A percentile compares a stretch with the other conserved stretches of the same genome.
Evolutionary conservation across 2,329 filamentous ascomycete species (phyloP).

Genomic region (Canariomyces notabilis): DNA sequence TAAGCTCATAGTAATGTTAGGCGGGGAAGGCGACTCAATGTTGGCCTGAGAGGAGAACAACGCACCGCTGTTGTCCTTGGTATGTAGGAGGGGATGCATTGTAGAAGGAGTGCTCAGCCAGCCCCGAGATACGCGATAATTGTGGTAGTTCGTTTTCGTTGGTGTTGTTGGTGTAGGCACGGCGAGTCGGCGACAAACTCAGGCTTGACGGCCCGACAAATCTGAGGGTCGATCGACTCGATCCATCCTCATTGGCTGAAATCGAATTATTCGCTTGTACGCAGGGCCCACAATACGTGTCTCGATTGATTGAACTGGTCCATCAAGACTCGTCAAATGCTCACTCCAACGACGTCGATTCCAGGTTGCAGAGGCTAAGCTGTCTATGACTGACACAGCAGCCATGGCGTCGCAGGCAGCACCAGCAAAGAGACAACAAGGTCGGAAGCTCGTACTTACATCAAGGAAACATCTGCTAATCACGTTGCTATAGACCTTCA

Average conservation of each 20-base stretch:
- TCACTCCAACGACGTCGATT: constrained; percentile 10
- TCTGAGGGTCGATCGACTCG: too few relatives aligned
- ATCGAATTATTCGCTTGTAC: neutral
- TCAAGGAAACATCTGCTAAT: constrained; percentile 7
- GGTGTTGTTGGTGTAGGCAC: neutral
- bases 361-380: neutral
- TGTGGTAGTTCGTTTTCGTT: neutral
- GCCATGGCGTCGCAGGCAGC: constrained; percentile 49
- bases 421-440: constrained; percentile 69
- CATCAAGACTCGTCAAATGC: neutral
- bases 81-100: constrained; percentile 98
- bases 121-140: neutral
- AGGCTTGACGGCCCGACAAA: too few relatives aligned
- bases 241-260: too few relatives aligned
- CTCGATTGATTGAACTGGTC: neutral
- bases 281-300: neutral
- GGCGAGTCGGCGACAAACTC: too few relatives aligned
- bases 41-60: neutral
- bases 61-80: constrained; percentile 81
- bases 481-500: constrained; percentile 61
- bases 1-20: constrained; percentile 34
- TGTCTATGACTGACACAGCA: neutral
- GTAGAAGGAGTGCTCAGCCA: constrained; percentile 24
- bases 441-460: constrained; percentile 36
- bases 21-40: neutral